These are phyloP conservation scores for Trypanosoma lewisi DNA, from an alignment of 208 protist species.

Conservation along the genomic window DNA sequence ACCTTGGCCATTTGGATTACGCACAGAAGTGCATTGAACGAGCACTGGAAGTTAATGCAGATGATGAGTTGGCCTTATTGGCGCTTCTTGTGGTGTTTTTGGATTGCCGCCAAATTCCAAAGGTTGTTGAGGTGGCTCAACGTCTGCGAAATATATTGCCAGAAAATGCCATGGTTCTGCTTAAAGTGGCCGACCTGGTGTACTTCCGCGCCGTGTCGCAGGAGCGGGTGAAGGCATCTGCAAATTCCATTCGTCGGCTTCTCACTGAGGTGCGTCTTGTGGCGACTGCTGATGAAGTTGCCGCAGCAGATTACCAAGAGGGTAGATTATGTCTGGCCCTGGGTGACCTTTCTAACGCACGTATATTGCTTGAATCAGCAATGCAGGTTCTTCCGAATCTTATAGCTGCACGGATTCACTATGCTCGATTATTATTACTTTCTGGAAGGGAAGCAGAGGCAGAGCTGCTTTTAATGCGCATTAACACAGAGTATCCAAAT, in stretches of 20 bases:
- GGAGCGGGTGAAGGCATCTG: constrained; percentile 34
- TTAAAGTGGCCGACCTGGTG: constrained; percentile 75
- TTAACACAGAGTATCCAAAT: constrained; percentile 62
- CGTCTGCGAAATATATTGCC: constrained; percentile 55
- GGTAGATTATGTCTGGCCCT: constrained; percentile 59
- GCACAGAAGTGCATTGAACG: constrained; percentile 66
- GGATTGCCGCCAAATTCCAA: constrained; percentile 51
- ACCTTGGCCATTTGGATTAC: constrained; percentile 40
- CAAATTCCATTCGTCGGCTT: constrained; percentile 40
- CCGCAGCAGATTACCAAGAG: constrained; percentile 77
- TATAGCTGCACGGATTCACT: constrained; percentile 71
- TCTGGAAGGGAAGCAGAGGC: constrained; percentile 43
- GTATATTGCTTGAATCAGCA: constrained; percentile 54
- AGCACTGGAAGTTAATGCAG: constrained; percentile 52
- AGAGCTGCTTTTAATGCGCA: constrained; percentile 45
- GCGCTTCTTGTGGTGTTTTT: constrained; percentile 72
- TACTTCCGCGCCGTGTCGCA: constrained; percentile 67
- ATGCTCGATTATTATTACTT: constrained; percentile 60
- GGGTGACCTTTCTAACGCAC: constrained; percentile 54
- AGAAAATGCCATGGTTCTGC: constrained; percentile 69
- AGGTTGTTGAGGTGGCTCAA: constrained; percentile 52
- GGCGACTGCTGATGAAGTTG: constrained; percentile 53
- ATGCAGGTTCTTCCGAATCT: constrained; percentile 60
- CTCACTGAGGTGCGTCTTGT: constrained; percentile 49
- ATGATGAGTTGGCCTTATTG: constrained; percentile 78